Evolutionary conservation across 129 eudicot genomes (phyloP).

Genomic region (Tagetes patula): DNA sequence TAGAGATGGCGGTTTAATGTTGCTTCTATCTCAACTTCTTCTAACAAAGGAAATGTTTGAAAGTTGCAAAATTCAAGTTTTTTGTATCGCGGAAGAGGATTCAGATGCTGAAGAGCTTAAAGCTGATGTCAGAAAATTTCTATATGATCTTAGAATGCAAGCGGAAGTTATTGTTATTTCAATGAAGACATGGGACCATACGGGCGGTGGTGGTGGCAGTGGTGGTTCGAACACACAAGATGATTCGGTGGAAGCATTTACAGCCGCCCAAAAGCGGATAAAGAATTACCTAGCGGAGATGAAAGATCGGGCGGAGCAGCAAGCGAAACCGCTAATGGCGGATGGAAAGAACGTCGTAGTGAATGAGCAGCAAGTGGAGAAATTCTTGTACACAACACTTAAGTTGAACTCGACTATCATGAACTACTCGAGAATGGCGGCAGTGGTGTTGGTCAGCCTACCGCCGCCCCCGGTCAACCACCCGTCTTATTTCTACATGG

Average conservation of each 20-base stretch:
- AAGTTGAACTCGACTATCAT: slow-evolving; percentile 83
- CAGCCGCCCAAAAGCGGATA: slow-evolving; percentile 71
- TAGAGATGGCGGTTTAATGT: slow-evolving; percentile 96
- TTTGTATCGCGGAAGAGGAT: slow-evolving; percentile 97
- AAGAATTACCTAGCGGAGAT: slow-evolving; percentile 51
- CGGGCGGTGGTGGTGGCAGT: slow-evolving; percentile 11
- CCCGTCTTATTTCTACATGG: slow-evolving; percentile 94
- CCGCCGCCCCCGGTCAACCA: slow-evolving; percentile 94
- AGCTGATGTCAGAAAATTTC: slow-evolving; percentile 91
- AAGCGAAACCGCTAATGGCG: slow-evolving; percentile 59
- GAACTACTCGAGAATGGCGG: slow-evolving; percentile 93
- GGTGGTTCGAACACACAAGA: slow-evolving; percentile 61
- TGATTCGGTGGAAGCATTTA: slow-evolving; percentile 82
- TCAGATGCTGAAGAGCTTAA: slow-evolving; percentile 88
- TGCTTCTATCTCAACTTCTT: slow-evolving; percentile 94
- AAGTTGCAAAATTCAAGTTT: slow-evolving; percentile 93
- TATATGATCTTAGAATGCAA: slow-evolving; percentile 94
- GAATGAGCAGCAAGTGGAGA: slow-evolving; percentile 88
- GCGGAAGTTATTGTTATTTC: slow-evolving; percentile 94
- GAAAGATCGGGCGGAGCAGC: slow-evolving; percentile 58
- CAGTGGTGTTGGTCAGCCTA: slow-evolving; percentile 89
- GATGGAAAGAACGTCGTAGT: slow-evolving; percentile 79
- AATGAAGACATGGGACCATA: slow-evolving; percentile 87
- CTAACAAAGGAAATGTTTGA: slow-evolving; percentile 93
- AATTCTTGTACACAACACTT: slow-evolving; percentile 74